These are phyloP conservation scores for Globisporangium camurandrum DNA, from an alignment of 352 stramenopile species.

Conservation along the genomic window DNA sequence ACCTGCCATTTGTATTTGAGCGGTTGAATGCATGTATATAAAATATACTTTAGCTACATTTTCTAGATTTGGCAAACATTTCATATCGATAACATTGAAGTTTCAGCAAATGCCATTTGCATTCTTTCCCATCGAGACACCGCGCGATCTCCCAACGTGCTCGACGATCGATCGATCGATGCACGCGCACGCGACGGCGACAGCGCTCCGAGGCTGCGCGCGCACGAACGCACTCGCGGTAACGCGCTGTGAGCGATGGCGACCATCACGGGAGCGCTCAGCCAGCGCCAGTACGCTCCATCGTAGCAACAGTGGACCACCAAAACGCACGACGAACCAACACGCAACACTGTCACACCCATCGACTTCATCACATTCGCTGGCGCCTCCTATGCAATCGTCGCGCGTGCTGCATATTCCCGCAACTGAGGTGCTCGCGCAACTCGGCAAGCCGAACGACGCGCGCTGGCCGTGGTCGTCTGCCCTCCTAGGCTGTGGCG, in stretches of 20 bases:
- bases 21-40: no score
- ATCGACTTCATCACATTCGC: not conserved
- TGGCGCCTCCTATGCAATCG: not conserved
- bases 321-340: not conserved
- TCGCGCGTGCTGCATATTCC: not conserved
- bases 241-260: constrained; percentile 4
- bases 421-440: not conserved
- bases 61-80: no score
- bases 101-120: no score
- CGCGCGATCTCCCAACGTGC: no score
- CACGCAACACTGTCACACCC: no score
- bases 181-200: constrained; percentile 1
- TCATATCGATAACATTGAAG: no score
- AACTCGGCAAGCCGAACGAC: not conserved
- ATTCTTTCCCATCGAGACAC: no score
- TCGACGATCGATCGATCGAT: no score
- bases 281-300: not conserved
- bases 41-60: no score
- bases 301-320: not conserved
- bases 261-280: not conserved
- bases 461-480: not conserved
- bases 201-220: constrained; percentile 8
- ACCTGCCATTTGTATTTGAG: no score
- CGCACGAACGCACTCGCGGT: constrained; percentile 1
- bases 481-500: constrained; percentile 1